Base-by-base conservation (phyloP, 495 filamentous ascomycete genomes). In the Trichoderma erinaceum region DNA sequence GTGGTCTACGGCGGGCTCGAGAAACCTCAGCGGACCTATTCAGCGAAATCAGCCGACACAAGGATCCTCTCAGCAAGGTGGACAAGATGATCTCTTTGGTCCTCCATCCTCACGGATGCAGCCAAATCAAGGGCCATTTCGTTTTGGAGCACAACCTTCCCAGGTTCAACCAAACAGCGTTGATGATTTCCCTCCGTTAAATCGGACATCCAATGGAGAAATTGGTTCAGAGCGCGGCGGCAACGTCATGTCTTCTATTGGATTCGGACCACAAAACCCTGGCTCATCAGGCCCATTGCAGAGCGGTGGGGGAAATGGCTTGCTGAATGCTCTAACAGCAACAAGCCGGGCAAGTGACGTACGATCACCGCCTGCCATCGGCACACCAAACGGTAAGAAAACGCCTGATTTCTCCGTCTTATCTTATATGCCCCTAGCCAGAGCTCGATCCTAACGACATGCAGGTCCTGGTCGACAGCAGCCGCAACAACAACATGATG, bases 131-230 rank as follows among this genome's bases (percentile, higher is more conserved):
- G 86, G 84, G 16, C 85, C 87, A 48, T 85, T 85, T 70, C 78
- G 83, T 44, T 85, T 85, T 71, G 81, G 83, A 29, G 81, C 70
- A 70, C 84, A 85, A 71, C 84, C 76, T 73, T 82, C 70, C 68
- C 91, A 94, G 68, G 84, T 87, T 25, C 90, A 89, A 69, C 83
- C 86, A 16, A 86, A 80, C 68, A 88, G 84, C 70, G 87, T 89
- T 25, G 92, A 97, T 27, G 92, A 96, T 12, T 96, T 96, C 66
- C 93, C 93, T 56, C 89, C 93, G 13, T 78, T 95, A 66, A 89
- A 90, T 64, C 86, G 91, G 68, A 88, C 86, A 67, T 82, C 83
- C 35, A 85, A 88, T 67, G 87, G 88, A 35, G 92, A 95, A 16
- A 81, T 90, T 68, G 86, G 84, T 35, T 88, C 89, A 69, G 90